These are phyloP conservation scores for Stachybotrys chartarum DNA, from an alignment of 2,329 filamentous ascomycete species.

Conservation along the genomic window DNA sequence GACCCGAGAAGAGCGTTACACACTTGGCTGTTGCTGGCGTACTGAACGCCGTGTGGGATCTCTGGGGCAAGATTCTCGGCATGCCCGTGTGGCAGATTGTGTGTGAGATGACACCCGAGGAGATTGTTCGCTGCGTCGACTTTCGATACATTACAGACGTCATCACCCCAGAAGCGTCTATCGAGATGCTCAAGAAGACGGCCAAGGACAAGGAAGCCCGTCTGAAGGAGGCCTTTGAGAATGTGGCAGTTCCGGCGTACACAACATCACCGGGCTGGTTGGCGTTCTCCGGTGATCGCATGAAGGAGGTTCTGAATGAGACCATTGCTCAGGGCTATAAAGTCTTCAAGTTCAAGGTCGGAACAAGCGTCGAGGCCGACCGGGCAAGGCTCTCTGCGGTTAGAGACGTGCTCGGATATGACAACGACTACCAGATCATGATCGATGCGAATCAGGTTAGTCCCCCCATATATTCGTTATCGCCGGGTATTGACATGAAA, in stretches of 20 bases:
- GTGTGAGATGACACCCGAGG: conserved; percentile 81
- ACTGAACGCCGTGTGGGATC: conserved; percentile 87
- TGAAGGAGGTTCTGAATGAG: conserved; percentile 66
- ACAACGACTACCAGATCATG: conserved; percentile 79
- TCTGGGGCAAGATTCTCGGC: conserved; percentile 81
- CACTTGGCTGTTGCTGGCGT: conserved; percentile 85
- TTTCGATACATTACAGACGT: conserved; percentile 93
- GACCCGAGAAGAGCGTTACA: conserved; percentile 83
- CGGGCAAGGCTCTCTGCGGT: conserved; percentile 64
- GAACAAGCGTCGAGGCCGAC: conserved; percentile 65
- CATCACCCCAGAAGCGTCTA: conserved; percentile 77
- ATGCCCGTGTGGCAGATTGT: conserved; percentile 91
- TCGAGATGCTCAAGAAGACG: conserved; percentile 59
- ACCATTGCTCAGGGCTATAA: conserved; percentile 70
- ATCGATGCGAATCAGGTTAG: conserved; percentile 65
- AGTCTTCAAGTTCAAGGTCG: conserved; percentile 90
- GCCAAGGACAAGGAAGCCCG: conserved; percentile 64
- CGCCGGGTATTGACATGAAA: not conserved
- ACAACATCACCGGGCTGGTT: conserved; percentile 88
- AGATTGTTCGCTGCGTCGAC: conserved; percentile 83
- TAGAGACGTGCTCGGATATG: conserved; percentile 72
- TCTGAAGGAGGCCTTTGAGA: conserved; percentile 64
- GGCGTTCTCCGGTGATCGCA: conserved; percentile 83
- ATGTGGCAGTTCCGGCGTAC: conserved; percentile 77
- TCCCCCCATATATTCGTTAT: not conserved